These are phyloP conservation scores for Drechslerella dactyloides DNA, from an alignment of 2,329 filamentous ascomycete genomes.

Conservation along the genomic window DNA sequence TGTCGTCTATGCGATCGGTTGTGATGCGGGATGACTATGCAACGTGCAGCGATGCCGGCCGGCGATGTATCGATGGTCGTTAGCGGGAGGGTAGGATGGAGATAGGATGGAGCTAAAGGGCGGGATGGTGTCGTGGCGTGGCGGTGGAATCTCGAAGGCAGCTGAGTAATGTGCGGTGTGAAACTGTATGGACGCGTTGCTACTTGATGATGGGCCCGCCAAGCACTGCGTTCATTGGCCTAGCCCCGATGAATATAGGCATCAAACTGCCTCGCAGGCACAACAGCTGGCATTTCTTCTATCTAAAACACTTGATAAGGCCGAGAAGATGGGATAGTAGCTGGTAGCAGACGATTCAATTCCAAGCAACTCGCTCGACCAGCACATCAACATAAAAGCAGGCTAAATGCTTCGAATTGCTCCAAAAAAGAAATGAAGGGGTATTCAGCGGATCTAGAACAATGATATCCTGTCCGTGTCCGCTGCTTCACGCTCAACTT, in stretches of 20 bases:
- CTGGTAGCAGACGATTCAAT: too few species aligned
- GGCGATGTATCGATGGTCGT: constrained; percentile 19
- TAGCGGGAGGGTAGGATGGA: constrained; percentile 10
- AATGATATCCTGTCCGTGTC: constrained; percentile 6
- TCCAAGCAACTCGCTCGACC: not conserved
- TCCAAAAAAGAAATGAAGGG: constrained; percentile 18
- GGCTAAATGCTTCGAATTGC: constrained; percentile 2
- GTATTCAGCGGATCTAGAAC: constrained; percentile 43
- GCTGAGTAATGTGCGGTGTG: constrained; percentile 48
- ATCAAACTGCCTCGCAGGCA: too few species aligned
- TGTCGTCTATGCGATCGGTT: not conserved
- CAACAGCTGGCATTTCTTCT: too few species aligned
- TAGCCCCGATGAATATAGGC: not conserved
- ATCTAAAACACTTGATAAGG: too few species aligned
- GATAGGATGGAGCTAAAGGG: constrained; percentile 23
- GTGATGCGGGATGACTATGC: not conserved
- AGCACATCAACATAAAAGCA: not conserved
- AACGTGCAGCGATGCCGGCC: not conserved
- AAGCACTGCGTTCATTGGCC: constrained; percentile 40
- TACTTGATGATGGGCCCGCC: constrained; percentile 37
- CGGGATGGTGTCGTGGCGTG: constrained; percentile 18
- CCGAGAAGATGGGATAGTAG: too few species aligned
- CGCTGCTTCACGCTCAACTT: constrained; percentile 10
- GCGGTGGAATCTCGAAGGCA: constrained; percentile 29
- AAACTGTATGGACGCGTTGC: constrained; percentile 39